Conservation (phyloP, 108 stramenopile species). For the Cylindrotheca closterium region DNA sequence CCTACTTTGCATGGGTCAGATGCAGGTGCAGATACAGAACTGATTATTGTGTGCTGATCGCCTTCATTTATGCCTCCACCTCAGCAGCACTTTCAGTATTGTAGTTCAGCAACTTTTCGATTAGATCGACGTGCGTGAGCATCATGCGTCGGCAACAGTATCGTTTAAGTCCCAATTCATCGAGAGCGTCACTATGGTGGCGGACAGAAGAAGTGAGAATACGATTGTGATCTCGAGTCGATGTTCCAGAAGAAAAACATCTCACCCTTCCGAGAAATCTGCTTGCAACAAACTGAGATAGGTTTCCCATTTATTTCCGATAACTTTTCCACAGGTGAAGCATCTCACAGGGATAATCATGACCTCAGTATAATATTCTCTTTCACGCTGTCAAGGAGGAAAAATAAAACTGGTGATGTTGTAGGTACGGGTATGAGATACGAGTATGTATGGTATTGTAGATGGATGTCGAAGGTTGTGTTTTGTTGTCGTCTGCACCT, state of each 20-base stretch:
- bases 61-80: too few relatives aligned
- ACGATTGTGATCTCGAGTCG: neutral
- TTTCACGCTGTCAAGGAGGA: too few relatives aligned
- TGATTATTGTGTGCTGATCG: too few relatives aligned
- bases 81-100: slow-evolving; percentile 90
- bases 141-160: slow-evolving; percentile 99
- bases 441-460: too few relatives aligned
- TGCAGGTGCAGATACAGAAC: too few relatives aligned
- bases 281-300: slow-evolving; percentile 94
- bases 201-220: neutral
- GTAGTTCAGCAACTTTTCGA: slow-evolving; percentile 99
- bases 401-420: too few relatives aligned
- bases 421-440: too few relatives aligned
- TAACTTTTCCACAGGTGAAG: slow-evolving; percentile 99
- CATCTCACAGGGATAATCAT: slow-evolving; percentile 99
- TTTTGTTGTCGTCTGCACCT: too few relatives aligned
- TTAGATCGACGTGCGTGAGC: slow-evolving; percentile 99
- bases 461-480: too few relatives aligned
- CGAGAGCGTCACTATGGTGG: slow-evolving; percentile 87
- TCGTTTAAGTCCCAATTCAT: slow-evolving; percentile 95
- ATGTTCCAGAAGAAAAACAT: neutral
- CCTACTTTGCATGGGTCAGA: too few relatives aligned
- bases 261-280: slow-evolving; percentile 93
- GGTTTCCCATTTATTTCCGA: slow-evolving; percentile 99
- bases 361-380: slow-evolving; percentile 10